Base-by-base conservation (phyloP, 1,139 yeast species). In the Wickerhamomyces sp. region DNA sequence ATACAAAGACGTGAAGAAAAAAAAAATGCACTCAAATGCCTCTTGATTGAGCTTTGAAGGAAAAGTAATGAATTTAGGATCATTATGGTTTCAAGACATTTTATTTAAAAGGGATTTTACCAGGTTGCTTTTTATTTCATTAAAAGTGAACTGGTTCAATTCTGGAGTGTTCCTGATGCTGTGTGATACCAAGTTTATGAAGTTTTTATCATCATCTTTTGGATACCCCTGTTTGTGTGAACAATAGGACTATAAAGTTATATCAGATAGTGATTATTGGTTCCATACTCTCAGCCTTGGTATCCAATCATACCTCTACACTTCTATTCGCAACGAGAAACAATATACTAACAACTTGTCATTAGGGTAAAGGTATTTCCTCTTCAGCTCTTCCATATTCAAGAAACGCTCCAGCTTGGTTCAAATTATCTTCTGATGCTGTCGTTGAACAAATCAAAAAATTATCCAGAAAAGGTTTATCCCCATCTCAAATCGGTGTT, bases 401-500 rank as follows among this genome's bases (percentile, higher is more conserved):
- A 67, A 93, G 99, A 81, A 84, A 85, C 76, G 82, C 95, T 73
- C 99, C 99, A 73, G 79, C 96, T 72, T 93, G 99, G 99, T 91
- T 91, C 94, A 93, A 93, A 84, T 84, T 89, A 67, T 80, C 97
- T 55, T 75, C 96, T 64, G 97, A 90, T 63, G 88, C 90, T 63
- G 95, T 93, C 67, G 90, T 91, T 75, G 99, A 94, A 79, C 97
- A 90, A 80, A 84, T 91, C 79, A 75, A 85, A 91, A 94, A 93
- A 87, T 89, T 90, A 81, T 99, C 99, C 72, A 90, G 97, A 81
- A 93, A 93, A 85, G 99, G 99, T 89, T 79, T 90, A 75, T 89
- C 98, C 65, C 99, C 99, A 68, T 93, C 99, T 67, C 96, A 90
- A 78, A 93, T 93, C 64, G 99, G 99, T 87, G 99, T 93, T 69